phyloP scores from a whole-genome alignment of 352 stramenopile genomes.

The Pythium rhizo-oryzae region DNA sequence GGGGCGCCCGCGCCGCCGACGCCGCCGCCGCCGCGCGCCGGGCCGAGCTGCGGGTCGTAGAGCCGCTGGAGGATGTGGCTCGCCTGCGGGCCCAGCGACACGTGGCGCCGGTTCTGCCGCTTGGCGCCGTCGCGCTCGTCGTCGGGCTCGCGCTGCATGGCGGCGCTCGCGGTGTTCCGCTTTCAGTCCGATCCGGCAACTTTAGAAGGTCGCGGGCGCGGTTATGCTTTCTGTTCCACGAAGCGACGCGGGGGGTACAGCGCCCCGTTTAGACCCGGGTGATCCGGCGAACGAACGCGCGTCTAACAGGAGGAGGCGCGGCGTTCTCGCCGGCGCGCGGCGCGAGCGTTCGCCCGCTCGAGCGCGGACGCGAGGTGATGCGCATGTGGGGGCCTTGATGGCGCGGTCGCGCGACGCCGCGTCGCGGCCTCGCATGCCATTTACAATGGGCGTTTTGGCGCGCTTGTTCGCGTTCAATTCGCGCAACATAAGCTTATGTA shows the following conservation, averaged over 20 bases:
- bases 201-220: too few species aligned
- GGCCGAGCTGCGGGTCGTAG: slow-evolving; percentile 64
- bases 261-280: too few species aligned
- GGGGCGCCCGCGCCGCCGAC: not conserved
- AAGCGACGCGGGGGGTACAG: slow-evolving; percentile 12
- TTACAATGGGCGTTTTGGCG: not conserved
- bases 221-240: slow-evolving; percentile 1
- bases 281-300: too few species aligned
- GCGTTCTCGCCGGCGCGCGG: too few species aligned
- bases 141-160: slow-evolving; percentile 16
- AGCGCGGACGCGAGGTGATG: too few species aligned
- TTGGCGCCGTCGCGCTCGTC: slow-evolving; percentile 57
- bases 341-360: too few species aligned
- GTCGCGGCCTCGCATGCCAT: not conserved
- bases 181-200: not conserved
- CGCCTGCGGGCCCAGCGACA: slow-evolving; percentile 53
- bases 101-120: slow-evolving; percentile 40
- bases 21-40: slow-evolving; percentile 14
- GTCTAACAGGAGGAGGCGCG: too few species aligned
- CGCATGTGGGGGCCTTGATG: too few species aligned
- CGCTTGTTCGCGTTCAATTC: not conserved
- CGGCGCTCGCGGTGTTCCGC: not conserved
- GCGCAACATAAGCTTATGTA: not conserved
- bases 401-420: too few species aligned
- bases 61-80: slow-evolving; percentile 69